Base-by-base conservation (phyloP, 2,329 filamentous ascomycete genomes). In the Colletotrichum plurivorum region DNA sequence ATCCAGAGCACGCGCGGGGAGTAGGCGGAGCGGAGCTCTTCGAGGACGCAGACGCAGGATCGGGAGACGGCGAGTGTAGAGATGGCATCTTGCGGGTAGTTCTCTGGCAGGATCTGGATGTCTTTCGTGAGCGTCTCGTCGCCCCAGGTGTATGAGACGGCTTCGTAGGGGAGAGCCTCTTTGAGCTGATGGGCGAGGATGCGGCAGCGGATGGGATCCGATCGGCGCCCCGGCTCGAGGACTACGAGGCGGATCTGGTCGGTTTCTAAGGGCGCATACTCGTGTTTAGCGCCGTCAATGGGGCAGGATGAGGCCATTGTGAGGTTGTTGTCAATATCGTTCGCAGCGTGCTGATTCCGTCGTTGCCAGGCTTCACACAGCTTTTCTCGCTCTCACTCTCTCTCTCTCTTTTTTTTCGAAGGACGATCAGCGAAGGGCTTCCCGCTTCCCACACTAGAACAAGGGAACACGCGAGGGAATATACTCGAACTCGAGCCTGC, bases 1-100 rank as follows among this genome's bases (percentile, higher is more conserved):
- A 76, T 68, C 76, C 75, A 77, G 36, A 77, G 61, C 3, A 27
- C 31, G 12, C 55, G 63, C 0, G 39, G 2, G 9, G 4, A 0
- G n/a, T 45, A 18, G 5, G 31, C 6, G 5, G 13, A 22, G 1
- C 63, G 63, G 18, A 60, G 63, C 6, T 20, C 20, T 2, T 15
- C 2, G 8, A 67, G 43, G 25, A 43, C 57, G 1, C 48, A 48
- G 18, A 41, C 63, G 25, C 22, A 25, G 15, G 31, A 16, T n/a
- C 16, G 49, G 3, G 63, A 31, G 18, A 67, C n/a, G 3, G 25
- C 3, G 8, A 55, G 31, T 1, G 12, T 16, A 1, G 56, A n/a
- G 8, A 41, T 22, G 5, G 6, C 16, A 4, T 22, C 36, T 1
- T 31, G 41, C 0, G 22, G 8, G 6, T 48, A 20, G 41, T 55